phyloP scores from a whole-genome alignment of 257 asterid genomes.

The Henckelia pumila region DNA sequence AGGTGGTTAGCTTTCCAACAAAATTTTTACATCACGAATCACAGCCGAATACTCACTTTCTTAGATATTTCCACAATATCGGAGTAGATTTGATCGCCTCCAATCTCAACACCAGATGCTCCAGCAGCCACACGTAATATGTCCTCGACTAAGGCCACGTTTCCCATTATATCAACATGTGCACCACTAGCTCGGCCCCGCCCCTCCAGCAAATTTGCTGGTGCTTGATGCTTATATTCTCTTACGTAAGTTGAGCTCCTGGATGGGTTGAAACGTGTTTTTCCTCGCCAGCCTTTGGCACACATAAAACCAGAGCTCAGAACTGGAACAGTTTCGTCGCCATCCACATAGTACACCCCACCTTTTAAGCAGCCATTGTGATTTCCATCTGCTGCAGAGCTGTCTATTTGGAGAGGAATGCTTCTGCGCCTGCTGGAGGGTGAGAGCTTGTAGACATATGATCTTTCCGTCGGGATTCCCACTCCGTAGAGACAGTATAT shows the following conservation, averaged over 20 bases:
- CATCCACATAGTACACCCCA: constrained; percentile 73
- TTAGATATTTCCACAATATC: constrained; percentile 67
- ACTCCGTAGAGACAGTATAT: constrained; percentile 75
- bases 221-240: constrained; percentile 79
- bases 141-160: constrained; percentile 74
- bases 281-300: constrained; percentile 85
- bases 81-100: constrained; percentile 62
- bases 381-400: constrained; percentile 61
- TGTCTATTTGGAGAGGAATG: constrained; percentile 82
- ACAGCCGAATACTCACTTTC: constrained; percentile 48
- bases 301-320: constrained; percentile 87
- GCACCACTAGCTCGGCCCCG: constrained; percentile 77
- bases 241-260: constrained; percentile 53
- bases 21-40: constrained; percentile 12
- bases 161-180: constrained; percentile 89
- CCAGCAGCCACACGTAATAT: constrained; percentile 74
- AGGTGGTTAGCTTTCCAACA: constrained; percentile 17
- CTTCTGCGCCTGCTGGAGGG: constrained; percentile 54
- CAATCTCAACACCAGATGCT: constrained; percentile 55
- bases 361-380: constrained; percentile 64
- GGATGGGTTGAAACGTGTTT: constrained; percentile 79
- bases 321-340: constrained; percentile 70
- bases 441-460: constrained; percentile 73
- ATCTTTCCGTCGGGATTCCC: constrained; percentile 82
- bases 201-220: constrained; percentile 69